Evolutionary conservation across 192 early-diverging fungal species (phyloP).

Genomic region (Backusella psychrophila): DNA sequence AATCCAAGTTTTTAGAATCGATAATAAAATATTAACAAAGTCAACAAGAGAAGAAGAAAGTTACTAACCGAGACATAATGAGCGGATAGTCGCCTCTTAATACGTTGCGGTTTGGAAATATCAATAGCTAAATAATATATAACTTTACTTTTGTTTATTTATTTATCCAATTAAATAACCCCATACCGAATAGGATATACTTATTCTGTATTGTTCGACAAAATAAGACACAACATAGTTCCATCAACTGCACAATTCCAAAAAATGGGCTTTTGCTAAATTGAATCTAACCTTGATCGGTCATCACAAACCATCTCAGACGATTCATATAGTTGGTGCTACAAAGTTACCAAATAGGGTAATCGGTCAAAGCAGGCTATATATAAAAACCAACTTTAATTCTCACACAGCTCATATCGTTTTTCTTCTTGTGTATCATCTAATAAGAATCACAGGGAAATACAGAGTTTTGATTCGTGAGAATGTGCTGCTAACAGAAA

Average conservation of each 20-base stretch:
- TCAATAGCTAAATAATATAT: neutral
- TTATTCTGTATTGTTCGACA: neutral
- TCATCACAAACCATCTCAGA: neutral
- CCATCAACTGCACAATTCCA: neutral
- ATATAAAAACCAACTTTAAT: too few species aligned
- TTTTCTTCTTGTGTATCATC: too few species aligned
- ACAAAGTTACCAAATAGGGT: too few species aligned
- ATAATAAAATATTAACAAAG: neutral
- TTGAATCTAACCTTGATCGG: neutral
- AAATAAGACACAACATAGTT: neutral
- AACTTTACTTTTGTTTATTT: neutral
- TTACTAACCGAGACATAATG: neutral
- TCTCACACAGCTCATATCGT: too few species aligned
- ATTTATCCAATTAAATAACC: neutral
- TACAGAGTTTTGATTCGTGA: too few species aligned
- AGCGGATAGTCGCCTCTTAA: neutral
- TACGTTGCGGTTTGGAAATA: neutral
- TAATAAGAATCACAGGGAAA: too few species aligned
- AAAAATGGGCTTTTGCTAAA: neutral
- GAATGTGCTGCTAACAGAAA: too few species aligned
- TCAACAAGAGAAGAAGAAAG: neutral
- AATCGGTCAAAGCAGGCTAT: too few species aligned
- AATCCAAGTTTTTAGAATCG: too few species aligned
- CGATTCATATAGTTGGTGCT: too few species aligned
- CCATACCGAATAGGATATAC: neutral